These are phyloP conservation scores for Euphrasia arctica DNA, from an alignment of 305 asterid genomes.

Conservation along the genomic window DNA sequence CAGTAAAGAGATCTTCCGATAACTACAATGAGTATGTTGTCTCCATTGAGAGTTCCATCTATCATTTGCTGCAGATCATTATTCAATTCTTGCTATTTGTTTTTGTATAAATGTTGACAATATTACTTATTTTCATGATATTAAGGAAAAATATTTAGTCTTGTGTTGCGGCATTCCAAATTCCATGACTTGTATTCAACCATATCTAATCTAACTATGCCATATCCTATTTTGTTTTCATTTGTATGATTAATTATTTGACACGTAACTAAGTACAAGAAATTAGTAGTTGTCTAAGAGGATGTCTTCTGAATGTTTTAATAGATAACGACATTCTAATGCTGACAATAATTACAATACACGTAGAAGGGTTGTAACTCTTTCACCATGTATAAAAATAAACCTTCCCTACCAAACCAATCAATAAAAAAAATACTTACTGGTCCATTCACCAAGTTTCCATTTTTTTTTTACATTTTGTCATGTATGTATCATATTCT, in stretches of 20 bases:
- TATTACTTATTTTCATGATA: slow-evolving; percentile 2
- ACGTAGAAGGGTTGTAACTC: not conserved
- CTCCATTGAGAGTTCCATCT: not conserved
- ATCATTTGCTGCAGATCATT: not conserved
- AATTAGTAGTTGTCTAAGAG: not conserved
- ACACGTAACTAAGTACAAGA: not conserved
- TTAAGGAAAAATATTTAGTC: not conserved
- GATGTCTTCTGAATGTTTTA: slow-evolving; percentile 2
- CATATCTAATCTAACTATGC: not conserved
- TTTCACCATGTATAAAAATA: not conserved
- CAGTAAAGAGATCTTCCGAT: slow-evolving; percentile 4
- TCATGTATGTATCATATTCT: no score
- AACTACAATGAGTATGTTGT: slow-evolving; percentile 14
- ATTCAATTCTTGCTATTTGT: not conserved
- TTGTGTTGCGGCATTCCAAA: no score
- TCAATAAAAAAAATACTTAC: slow-evolving; percentile 6
- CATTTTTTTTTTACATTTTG: not conserved
- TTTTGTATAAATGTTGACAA: not conserved
- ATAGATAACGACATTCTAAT: not conserved
- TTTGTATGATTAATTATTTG: slow-evolving; percentile 1
- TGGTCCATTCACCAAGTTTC: not conserved
- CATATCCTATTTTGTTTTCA: not conserved
- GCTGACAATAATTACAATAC: not conserved
- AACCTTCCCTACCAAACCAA: not conserved
- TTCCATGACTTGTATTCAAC: slow-evolving; percentile 6